phyloP scores from a whole-genome alignment of 78 protist species.

The Paulinella micropora region DNA sequence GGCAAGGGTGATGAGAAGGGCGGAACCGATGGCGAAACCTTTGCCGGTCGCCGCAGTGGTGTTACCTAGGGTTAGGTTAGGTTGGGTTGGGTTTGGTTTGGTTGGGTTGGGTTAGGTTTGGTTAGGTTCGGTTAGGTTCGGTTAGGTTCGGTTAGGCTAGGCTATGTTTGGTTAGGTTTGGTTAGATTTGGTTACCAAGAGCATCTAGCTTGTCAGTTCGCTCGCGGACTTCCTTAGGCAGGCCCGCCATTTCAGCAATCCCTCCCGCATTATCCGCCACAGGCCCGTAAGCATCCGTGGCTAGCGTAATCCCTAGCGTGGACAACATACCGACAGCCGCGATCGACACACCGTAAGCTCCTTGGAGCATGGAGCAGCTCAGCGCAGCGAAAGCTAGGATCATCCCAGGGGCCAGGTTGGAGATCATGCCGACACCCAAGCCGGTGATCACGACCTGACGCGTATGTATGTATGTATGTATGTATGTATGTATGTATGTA shows the following conservation, averaged over 20 bases:
- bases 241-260: constrained; percentile 42
- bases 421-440: constrained; percentile 25
- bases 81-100: too few species aligned
- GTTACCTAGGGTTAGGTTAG: too few species aligned
- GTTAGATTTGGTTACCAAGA: neutral
- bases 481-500: too few species aligned
- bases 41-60: constrained; percentile 65
- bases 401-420: constrained; percentile 28
- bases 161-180: too few species aligned
- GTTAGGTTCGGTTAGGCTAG: too few species aligned
- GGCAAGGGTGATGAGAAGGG: constrained; percentile 47
- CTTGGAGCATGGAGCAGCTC: neutral
- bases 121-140: too few species aligned
- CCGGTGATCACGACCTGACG: constrained; percentile 56
- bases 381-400: constrained; percentile 17
- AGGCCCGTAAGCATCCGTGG: constrained; percentile 58
- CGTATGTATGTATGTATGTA: too few species aligned
- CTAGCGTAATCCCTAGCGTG: constrained; percentile 46
- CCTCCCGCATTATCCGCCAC: constrained; percentile 66
- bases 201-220: constrained; percentile 57
- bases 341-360: constrained; percentile 47
- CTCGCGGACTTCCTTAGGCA: constrained; percentile 26
- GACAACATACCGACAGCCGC: constrained; percentile 53
- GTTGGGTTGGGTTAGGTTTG: too few species aligned
- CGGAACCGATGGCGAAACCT: constrained; percentile 59